Base-by-base conservation (phyloP, 1,139 yeast genomes). In the Pneumocystis sp. region DNA sequence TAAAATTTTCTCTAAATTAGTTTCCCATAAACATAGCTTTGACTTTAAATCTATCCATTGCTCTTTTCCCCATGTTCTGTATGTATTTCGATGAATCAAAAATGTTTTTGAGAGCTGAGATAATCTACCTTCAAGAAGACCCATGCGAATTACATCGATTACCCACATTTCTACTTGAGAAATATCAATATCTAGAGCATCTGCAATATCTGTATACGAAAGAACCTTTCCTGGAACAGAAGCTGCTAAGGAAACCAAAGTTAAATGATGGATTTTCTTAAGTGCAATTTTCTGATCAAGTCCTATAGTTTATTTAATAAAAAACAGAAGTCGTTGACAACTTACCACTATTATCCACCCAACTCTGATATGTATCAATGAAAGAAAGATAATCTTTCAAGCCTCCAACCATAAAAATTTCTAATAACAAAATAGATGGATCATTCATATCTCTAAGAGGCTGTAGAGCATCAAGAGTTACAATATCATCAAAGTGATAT, bases 71-170 rank as follows among this genome's bases (percentile, higher is more conserved):
- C 79, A 74, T 45, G 73, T 70, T 39, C 81, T 79, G 44, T 77
- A 71, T 42, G 74, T 68, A 42, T 77, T 77, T 45, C 77, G 71
- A 71, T 78, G 80, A 39, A 79, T 72, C 65, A 73, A 72, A 68
- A 79, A 76, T 63, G 70, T 70, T 67, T 74, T 71, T 61, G 73
- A 72, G 61, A 77, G 72, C 71, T 79, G 81, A 66, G 77, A 74
- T 71, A 79, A 73, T 65, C 80, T 76, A 66, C 81, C 81, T 70
- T 76, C 76, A 39, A 79, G 71, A 40, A 79, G 74, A 4, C 79
- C 79, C 4, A 79, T 78, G 65, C 79, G 75, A 67, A 78, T 76
- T 34, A 78, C 76, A 63, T 78, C 80, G 66, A 79, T 77, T 59
- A 78, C 73, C 75, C 79, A 75, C 45, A 73, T 63, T 70, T 79